Base-by-base conservation (phyloP, 2,329 filamentous ascomycete genomes). In the Verticillium nonalfalfae region DNA sequence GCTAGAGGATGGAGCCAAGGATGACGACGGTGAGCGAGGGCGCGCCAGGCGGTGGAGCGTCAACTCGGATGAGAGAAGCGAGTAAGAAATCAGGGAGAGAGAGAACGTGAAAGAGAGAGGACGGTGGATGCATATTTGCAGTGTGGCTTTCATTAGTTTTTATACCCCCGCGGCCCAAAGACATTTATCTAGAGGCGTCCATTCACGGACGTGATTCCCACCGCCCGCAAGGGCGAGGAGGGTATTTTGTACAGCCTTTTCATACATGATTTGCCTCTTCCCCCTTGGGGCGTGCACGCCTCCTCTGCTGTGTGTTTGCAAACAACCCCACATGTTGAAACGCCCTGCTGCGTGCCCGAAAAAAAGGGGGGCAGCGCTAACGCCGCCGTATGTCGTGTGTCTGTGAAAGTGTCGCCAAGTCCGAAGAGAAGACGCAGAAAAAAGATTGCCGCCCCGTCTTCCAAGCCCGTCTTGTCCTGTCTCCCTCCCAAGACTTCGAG, bases 1-100 rank as follows among this genome's bases (percentile, higher is more conserved):
- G 9, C 21, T 18, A 52, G n/a, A 52, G 39, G 35, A 18, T 7
- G 39, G 39, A 15, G 6, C 11, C 18, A 18, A 52, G 3, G n/a
- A 11, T 10, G 18, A 21, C 11, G 45, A 13, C 45, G 45, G 38
- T 14, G 38, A 40, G 38, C 38, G 38, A 40, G 38, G 21, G 3
- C 57, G 57, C 7, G 55, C 14, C 15, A 39, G 57, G 57, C 38
- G 57, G 15, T 58, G 57, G 57, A 58, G 57, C 57, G 57, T 58
- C 39, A 58, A 58, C 38, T 40, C 38, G 38, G 57, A 58, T 26
- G 57, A 58, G 38, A 39, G 21, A 21, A 58, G 57, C 26, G 57
- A 52, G 10, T 58, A 40, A 39, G 26, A 31, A 31, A 31, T 31
- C 3, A 5, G 26, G 26, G 4, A 31, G 3, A 31, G 26, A 31